These are phyloP conservation scores for Zygosaccharomyces gambellarensis DNA, from an alignment of 805 yeast genomes.

Conservation along the genomic window DNA sequence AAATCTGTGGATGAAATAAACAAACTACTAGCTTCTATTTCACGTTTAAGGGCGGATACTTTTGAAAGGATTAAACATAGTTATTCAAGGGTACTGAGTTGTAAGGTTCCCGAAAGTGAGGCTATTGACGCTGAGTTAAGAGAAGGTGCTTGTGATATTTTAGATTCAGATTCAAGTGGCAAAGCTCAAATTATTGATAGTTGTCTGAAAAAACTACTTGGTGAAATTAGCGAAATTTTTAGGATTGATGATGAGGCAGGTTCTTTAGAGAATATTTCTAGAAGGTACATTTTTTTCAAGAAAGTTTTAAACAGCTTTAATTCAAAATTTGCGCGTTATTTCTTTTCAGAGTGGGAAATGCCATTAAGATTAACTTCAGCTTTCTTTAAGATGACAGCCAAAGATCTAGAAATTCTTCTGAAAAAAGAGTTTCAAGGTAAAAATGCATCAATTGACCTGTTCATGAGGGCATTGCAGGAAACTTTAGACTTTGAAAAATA, in stretches of 20 bases:
- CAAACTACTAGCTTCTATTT: slow-evolving; percentile 27
- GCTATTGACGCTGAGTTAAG: slow-evolving; percentile 33
- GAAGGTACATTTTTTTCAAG: slow-evolving; percentile 79
- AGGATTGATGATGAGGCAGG: slow-evolving; percentile 88
- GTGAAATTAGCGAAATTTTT: slow-evolving; percentile 73
- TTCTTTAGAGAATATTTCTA: slow-evolving; percentile 74
- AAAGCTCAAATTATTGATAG: slow-evolving; percentile 60
- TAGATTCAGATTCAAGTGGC: slow-evolving; percentile 57
- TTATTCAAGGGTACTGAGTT: slow-evolving; percentile 16
- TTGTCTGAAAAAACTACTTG: slow-evolving; percentile 65
- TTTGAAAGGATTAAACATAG: slow-evolving; percentile 23
- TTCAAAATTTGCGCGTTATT: slow-evolving; percentile 45
- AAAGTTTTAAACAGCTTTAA: slow-evolving; percentile 60
- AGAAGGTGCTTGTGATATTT: slow-evolving; percentile 62
- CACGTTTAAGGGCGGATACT: slow-evolving; percentile 25
- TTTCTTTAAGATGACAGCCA: slow-evolving; percentile 66
- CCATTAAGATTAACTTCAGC: slow-evolving; percentile 51
- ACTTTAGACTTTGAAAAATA: slow-evolving; percentile 81
- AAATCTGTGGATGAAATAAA: slow-evolving; percentile 68
- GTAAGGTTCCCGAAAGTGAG: slow-evolving; percentile 11
- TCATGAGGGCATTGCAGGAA: slow-evolving; percentile 64
- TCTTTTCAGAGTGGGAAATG: slow-evolving; percentile 72
- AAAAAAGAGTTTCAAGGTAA: slow-evolving; percentile 39
- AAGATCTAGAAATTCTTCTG: slow-evolving; percentile 57
- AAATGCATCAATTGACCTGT: slow-evolving; percentile 53